These are phyloP conservation scores for Dendrobium huoshanense DNA, from an alignment of 106 monocot genomes.

Conservation along the genomic window DNA sequence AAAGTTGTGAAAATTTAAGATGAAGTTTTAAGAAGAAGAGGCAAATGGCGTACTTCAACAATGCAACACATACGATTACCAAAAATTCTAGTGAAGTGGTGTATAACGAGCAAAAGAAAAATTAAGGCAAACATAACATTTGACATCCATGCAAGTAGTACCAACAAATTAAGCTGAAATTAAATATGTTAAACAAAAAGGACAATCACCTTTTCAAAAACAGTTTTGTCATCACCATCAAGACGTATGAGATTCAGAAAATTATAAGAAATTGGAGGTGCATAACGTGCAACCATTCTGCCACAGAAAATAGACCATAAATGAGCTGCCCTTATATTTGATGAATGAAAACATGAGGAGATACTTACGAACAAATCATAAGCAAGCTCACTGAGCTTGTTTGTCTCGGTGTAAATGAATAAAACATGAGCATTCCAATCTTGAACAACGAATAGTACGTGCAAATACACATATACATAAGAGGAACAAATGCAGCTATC, in stretches of 20 bases:
- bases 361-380: conserved; percentile 98
- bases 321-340: background rate
- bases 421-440: conserved; percentile 98
- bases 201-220: conserved; percentile 71
- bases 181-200: background rate
- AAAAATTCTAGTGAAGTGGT: too few species aligned
- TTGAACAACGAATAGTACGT: conserved; percentile 98
- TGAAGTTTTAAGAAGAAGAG: background rate
- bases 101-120: too few species aligned
- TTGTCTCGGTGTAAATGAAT: conserved; percentile 85
- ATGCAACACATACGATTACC: background rate
- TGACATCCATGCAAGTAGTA: too few species aligned
- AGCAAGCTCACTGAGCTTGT: conserved; percentile 97
- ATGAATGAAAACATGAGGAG: background rate
- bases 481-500: conserved; percentile 91
- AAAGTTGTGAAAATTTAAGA: background rate
- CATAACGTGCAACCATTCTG: conserved; percentile 99
- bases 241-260: conserved; percentile 95
- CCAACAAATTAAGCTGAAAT: too few species aligned
- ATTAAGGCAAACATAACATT: too few species aligned
- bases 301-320: conserved; percentile 5
- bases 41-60: too few species aligned
- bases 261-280: conserved; percentile 96
- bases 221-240: conserved; percentile 72
- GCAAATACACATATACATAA: conserved; percentile 98